phyloP scores from a whole-genome alignment of 1,139 yeast species.

The Williopsis jadinii region DNA sequence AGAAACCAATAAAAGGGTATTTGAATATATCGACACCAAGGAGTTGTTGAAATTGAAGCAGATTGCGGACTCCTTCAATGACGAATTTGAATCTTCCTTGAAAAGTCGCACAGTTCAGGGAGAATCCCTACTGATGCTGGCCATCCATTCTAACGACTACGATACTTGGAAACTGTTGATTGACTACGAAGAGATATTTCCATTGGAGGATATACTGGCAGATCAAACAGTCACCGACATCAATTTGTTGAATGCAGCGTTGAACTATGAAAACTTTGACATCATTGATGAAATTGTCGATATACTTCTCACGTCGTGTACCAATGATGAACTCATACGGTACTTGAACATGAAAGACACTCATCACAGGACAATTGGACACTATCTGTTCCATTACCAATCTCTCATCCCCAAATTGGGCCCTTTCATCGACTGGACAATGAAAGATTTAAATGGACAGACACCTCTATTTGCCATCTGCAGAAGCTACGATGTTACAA shows the following conservation, averaged over 20 bases:
- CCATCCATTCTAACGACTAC: slow-evolving; percentile 36
- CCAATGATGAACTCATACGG: slow-evolving; percentile 34
- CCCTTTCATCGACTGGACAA: slow-evolving; percentile 57
- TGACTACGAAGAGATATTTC: slow-evolving; percentile 40
- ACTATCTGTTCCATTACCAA: slow-evolving; percentile 59
- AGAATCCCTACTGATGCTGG: slow-evolving; percentile 56
- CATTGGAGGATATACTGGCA: slow-evolving; percentile 59
- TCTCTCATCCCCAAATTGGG: slow-evolving; percentile 52
- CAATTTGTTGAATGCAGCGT: slow-evolving; percentile 54
- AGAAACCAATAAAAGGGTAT: slow-evolving; percentile 41
- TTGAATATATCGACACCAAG: slow-evolving; percentile 42
- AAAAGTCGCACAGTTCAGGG: slow-evolving; percentile 54
- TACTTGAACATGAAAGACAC: slow-evolving; percentile 51
- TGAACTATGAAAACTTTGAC: slow-evolving; percentile 45
- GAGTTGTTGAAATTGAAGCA: slow-evolving; percentile 26
- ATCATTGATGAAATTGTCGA: slow-evolving; percentile 44
- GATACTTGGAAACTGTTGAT: slow-evolving; percentile 42
- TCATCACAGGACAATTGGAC: slow-evolving; percentile 58
- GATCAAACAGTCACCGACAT: slow-evolving; percentile 52
- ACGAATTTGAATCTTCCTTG: slow-evolving; percentile 37
- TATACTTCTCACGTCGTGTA: slow-evolving; percentile 37
- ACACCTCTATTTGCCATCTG: slow-evolving; percentile 77
- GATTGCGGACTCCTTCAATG: slow-evolving; percentile 20
- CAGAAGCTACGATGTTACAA: slow-evolving; percentile 73
- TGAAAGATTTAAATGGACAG: slow-evolving; percentile 59